These are phyloP conservation scores for Clarireedia paspali DNA, from an alignment of 2,329 filamentous ascomycete species.

Conservation along the genomic window DNA sequence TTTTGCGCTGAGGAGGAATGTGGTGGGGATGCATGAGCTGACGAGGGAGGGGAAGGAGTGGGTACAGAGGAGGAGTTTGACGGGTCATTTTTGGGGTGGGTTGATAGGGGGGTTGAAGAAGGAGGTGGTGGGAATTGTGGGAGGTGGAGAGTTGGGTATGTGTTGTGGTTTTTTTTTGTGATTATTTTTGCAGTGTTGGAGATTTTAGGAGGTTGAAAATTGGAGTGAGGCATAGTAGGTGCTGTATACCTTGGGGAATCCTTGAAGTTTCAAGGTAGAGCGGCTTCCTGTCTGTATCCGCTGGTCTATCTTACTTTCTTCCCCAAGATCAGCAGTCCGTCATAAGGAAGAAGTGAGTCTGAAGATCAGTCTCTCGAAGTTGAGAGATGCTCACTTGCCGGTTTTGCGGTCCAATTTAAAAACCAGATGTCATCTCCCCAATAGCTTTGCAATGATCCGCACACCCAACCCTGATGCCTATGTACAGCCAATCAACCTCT, in stretches of 20 bases:
- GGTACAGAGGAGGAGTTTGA: conserved; percentile 19
- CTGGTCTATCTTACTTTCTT: too few species aligned
- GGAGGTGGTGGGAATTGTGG: conserved; percentile 25
- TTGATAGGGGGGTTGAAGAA: conserved; percentile 18
- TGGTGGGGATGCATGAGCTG: conserved; percentile 28
- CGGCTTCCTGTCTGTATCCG: background rate
- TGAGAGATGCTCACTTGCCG: too few species aligned
- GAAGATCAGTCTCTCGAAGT: too few species aligned
- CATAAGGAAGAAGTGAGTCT: too few species aligned
- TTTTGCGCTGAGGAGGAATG: conserved; percentile 31
- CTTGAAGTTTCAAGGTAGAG: too few species aligned
- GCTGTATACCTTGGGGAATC: too few species aligned
- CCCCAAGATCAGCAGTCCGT: too few species aligned
- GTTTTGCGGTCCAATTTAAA: too few species aligned
- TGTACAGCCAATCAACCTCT: too few species aligned
- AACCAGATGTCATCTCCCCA: too few species aligned
- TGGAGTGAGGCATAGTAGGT: background rate
- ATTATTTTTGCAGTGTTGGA: background rate
- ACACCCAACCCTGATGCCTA: too few species aligned
- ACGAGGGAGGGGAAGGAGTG: conserved; percentile 22
- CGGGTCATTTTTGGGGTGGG: conserved; percentile 15
- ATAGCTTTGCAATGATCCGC: too few species aligned
- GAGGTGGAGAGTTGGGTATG: conserved; percentile 23
- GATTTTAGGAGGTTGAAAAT: background rate
- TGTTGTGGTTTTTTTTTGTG: background rate